Evolutionary conservation across 2,329 filamentous ascomycete species (phyloP).

Genomic region (Bipolaris victoriae): DNA sequence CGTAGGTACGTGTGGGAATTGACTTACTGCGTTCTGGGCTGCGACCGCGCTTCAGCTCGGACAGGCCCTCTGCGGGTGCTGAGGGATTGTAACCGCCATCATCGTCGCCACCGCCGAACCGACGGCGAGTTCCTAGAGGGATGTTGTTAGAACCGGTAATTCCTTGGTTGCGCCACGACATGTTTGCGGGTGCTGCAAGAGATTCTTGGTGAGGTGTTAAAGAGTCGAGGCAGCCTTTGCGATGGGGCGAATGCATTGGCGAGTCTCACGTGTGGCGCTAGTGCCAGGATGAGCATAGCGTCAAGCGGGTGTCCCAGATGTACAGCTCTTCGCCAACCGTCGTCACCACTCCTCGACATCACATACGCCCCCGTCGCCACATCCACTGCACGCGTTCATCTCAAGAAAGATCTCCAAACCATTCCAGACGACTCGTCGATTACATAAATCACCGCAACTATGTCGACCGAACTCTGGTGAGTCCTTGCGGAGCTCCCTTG

Average conservation of each 20-base stretch:
- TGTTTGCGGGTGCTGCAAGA: conserved; percentile 43
- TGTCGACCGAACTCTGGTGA: conserved; percentile 84
- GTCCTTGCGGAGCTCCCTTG: conserved; percentile 52
- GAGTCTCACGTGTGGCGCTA: conserved; percentile 33
- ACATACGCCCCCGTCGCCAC: conserved; percentile 36
- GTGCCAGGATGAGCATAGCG: conserved; percentile 21
- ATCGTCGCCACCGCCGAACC: conserved; percentile 73
- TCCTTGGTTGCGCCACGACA: conserved; percentile 74
- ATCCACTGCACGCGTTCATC: conserved; percentile 39
- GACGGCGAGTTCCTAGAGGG: conserved; percentile 82
- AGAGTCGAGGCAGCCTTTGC: conserved; percentile 16
- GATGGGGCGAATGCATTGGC: conserved; percentile 26
- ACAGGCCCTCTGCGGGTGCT: conserved; percentile 53
- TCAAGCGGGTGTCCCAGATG: conserved; percentile 22
- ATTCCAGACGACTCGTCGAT: conserved; percentile 28
- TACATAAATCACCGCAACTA: conserved; percentile 57
- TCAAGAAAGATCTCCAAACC: conserved; percentile 34
- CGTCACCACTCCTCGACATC: conserved; percentile 45
- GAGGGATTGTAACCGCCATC: conserved; percentile 56
- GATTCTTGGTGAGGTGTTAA: conserved; percentile 15
- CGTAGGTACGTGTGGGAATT: background rate
- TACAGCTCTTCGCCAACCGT: conserved; percentile 41
- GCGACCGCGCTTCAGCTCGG: conserved; percentile 80
- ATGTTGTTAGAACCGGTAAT: conserved; percentile 99
- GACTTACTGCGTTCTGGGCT: conserved; percentile 81